Percentiles rank a stretch among this genome's conserved stretches.
Conservation (phyloP, 1,139 yeast genomes). For the Oligophagozyma castellii region DNA sequence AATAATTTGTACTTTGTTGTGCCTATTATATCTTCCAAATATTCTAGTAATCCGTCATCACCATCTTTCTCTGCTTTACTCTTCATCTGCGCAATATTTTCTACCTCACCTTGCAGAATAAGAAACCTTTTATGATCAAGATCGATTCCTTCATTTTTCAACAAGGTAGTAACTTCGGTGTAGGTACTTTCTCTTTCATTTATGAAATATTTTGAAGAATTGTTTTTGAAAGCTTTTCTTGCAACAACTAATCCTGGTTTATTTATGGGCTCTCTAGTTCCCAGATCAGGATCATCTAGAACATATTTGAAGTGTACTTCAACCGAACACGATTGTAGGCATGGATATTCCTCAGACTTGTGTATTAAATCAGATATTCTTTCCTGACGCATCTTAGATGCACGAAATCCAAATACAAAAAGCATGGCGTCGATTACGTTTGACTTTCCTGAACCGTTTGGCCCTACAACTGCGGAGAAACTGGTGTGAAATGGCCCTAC, state of each 20-base stretch:
- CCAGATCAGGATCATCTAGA: conserved; percentile 40
- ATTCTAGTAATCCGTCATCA: conserved; percentile 90
- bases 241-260: conserved; percentile 42
- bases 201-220: conserved; percentile 66
- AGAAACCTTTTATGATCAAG: conserved; percentile 88
- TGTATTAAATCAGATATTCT: conserved; percentile 85
- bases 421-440: conserved; percentile 92
- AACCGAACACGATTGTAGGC: conserved; percentile 67
- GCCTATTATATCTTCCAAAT: conserved; percentile 92
- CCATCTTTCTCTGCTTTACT: conserved; percentile 87
- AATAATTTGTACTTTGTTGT: conserved; percentile 70
- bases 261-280: conserved; percentile 30
- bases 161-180: conserved; percentile 61
- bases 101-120: conserved; percentile 96
- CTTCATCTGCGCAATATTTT: conserved; percentile 96
- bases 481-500: conserved; percentile 93
- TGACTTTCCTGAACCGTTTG: conserved; percentile 96
- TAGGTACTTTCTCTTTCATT: conserved; percentile 59
- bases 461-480: conserved; percentile 97
- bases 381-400: conserved; percentile 93
- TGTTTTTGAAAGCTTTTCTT: conserved; percentile 66
- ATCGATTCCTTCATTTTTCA: conserved; percentile 82
- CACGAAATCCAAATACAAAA: conserved; percentile 94
- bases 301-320: conserved; percentile 86
- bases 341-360: conserved; percentile 59